Evolutionary conservation across 805 yeast genomes (phyloP), one percentile per base, ranked within the genome.

Genomic region (Citeromyces nyonsensis): DNA sequence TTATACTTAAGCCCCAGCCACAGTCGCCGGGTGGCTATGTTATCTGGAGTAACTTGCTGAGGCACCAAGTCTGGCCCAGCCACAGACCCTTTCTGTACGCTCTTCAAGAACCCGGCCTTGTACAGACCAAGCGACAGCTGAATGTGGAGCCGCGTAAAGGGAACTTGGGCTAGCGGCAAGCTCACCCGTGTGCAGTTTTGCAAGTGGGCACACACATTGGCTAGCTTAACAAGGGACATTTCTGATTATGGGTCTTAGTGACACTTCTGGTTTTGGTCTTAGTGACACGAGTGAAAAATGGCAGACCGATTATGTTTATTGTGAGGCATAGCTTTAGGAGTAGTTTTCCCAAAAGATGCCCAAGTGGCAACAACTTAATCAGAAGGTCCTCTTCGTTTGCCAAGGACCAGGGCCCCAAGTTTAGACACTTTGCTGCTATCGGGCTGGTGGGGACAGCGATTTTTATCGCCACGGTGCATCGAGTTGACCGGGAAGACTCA

Each of bases 1-100:
- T 88, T 71, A 53, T 91, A 91, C 52, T 91, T 91, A 51, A 91
- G 61, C 2, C 86, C 93, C 13, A 91, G 53, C 98, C 98, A 91
- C 32, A 91, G 64, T 43, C 94, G 67, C 47, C 97, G 73, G 1
- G 86, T 68, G 12, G 94, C 56, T 22, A 91, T 71, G 48, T 88
- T 86, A 49, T 82, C 94, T 24, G 79, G 85, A 0, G 97, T 85
- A 14, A 73, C 80, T 28, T 78, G 85, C 4, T 72, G 73, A 1
- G 86, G 78, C 2, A 59, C 59, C 29, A 59, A 49, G 51, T 91
- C 97, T 10, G 98, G 97, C 1, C 95, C 95, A 7, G 66, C 50
- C 2, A 70, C 60, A 6, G 88, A 79, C 3, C 98, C 98, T 46
- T 82, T 70, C 47, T 82, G 93, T 33, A 91, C 66, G 2, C 85